These are phyloP conservation scores for Gliomastix tumulicola DNA, from an alignment of 2,329 filamentous ascomycete genomes.

Conservation along the genomic window DNA sequence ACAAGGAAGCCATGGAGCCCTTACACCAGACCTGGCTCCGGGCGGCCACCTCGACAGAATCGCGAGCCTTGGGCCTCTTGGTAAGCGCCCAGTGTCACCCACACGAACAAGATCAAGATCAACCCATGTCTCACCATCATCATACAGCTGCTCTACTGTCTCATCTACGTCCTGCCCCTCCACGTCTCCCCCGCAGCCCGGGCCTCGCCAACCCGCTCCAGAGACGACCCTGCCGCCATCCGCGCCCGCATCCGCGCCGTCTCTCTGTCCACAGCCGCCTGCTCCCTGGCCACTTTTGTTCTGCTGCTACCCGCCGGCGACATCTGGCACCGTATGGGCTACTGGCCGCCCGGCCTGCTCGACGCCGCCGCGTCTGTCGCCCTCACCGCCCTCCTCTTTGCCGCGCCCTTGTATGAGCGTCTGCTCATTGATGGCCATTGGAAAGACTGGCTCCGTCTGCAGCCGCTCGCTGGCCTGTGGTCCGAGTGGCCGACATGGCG, in stretches of 20 bases:
- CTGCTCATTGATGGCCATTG: conserved; percentile 67
- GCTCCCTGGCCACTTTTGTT: conserved; percentile 61
- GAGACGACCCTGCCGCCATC: conserved; percentile 87
- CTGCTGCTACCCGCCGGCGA: conserved; percentile 38
- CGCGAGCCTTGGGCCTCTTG: conserved; percentile 17
- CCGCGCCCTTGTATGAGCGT: conserved; percentile 75
- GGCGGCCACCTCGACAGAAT: conserved; percentile 2
- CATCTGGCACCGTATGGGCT: conserved; percentile 64
- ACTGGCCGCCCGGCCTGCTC: conserved; percentile 65
- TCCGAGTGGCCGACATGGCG: conserved; percentile 76
- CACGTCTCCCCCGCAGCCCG: conserved; percentile 77
- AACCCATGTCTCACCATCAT: too few species aligned
- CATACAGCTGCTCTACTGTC: conserved; percentile 67
- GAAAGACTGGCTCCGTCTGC: conserved; percentile 53
- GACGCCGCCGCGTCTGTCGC: conserved; percentile 60
- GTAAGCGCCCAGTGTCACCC: conserved; percentile 11
- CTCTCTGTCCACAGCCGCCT: conserved; percentile 63
- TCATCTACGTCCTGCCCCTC: conserved; percentile 84
- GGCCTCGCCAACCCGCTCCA: conserved; percentile 69
- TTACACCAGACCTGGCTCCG: not conserved
- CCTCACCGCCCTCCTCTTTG: conserved; percentile 73
- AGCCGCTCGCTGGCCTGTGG: conserved; percentile 51
- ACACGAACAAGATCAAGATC: not conserved
- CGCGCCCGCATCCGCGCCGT: conserved; percentile 78
- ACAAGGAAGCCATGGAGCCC: too few species aligned